phyloP scores from a whole-genome alignment of 345 rosid species.

The Zanthoxylum bungeanum region DNA sequence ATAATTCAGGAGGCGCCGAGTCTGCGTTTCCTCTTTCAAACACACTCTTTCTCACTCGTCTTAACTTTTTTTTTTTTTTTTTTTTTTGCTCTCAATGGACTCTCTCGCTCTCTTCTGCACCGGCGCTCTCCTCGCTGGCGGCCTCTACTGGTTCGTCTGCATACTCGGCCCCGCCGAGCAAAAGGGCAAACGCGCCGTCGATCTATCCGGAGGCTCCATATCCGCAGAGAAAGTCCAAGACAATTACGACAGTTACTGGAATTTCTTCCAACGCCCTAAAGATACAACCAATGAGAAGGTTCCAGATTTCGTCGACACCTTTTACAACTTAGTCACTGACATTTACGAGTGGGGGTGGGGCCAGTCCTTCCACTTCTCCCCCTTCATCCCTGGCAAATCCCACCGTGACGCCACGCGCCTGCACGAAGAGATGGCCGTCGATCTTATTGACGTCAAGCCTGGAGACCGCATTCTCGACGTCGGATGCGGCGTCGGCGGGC shows the following conservation, averaged over 20 bases:
- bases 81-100: constrained; percentile 41
- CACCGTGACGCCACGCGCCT: constrained; percentile 83
- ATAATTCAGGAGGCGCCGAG: constrained; percentile 3
- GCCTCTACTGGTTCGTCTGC: constrained; percentile 86
- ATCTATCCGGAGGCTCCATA: constrained; percentile 94
- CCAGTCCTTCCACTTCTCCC: constrained; percentile 96
- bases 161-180: constrained; percentile 85
- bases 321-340: constrained; percentile 90
- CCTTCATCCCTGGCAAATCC: constrained; percentile 67
- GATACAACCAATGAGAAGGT: constrained; percentile 80
- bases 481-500: constrained; percentile 97
- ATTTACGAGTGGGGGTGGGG: constrained; percentile 99
- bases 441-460: constrained; percentile 58
- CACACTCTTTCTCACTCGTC: neutral
- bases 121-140: constrained; percentile 63
- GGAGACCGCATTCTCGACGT: constrained; percentile 73
- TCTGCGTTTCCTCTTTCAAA: neutral
- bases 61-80: too few relatives aligned
- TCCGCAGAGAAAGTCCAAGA: constrained; percentile 75
- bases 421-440: constrained; percentile 87
- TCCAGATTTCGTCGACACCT: constrained; percentile 90
- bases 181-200: constrained; percentile 65
- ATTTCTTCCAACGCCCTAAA: constrained; percentile 81
- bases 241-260: constrained; percentile 81
- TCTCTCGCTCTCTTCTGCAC: constrained; percentile 60